These are phyloP conservation scores for Endoconidiophora polonica DNA, from an alignment of 2,329 filamentous ascomycete genomes.

Conservation along the genomic window DNA sequence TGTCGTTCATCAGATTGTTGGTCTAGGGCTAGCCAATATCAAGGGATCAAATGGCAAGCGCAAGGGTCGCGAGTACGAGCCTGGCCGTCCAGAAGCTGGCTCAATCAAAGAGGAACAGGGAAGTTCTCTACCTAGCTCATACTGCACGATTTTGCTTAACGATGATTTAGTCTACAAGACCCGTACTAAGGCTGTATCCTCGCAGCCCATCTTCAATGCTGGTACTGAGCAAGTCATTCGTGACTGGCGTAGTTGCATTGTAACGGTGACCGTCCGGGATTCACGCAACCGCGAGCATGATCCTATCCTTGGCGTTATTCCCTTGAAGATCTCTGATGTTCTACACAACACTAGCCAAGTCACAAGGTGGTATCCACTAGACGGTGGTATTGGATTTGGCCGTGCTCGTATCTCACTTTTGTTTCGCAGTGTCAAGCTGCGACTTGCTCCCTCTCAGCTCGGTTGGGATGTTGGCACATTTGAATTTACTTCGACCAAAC, in stretches of 20 bases:
- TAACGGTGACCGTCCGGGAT: conserved; percentile 80
- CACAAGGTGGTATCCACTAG: conserved; percentile 89
- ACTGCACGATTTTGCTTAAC: conserved; percentile 83
- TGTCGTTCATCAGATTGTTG: conserved; percentile 87
- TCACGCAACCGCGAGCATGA: conserved; percentile 83
- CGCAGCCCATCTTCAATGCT: conserved; percentile 92
- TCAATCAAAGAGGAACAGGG: conserved; percentile 75
- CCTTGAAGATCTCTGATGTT: conserved; percentile 74
- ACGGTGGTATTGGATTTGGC: conserved; percentile 85
- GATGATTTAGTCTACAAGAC: conserved; percentile 86
- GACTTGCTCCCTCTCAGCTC: conserved; percentile 66
- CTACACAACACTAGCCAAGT: conserved; percentile 72
- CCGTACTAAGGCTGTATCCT: conserved; percentile 83
- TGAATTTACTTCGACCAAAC: conserved; percentile 58
- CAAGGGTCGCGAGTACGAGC: conserved; percentile 76
- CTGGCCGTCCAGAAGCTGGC: conserved; percentile 63
- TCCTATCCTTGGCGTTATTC: conserved; percentile 82
- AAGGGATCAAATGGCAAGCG: conserved; percentile 60
- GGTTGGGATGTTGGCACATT: conserved; percentile 96
- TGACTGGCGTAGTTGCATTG: conserved; percentile 77
- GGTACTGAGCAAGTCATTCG: conserved; percentile 85
- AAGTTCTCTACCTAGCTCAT: conserved; percentile 68
- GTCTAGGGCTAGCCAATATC: conserved; percentile 79
- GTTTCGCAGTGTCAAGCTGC: conserved; percentile 77
- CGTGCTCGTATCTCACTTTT: conserved; percentile 75